These are phyloP conservation scores for Groenewaldozyma tartarivorans DNA, from an alignment of 805 yeast genomes.

Conservation along the genomic window DNA sequence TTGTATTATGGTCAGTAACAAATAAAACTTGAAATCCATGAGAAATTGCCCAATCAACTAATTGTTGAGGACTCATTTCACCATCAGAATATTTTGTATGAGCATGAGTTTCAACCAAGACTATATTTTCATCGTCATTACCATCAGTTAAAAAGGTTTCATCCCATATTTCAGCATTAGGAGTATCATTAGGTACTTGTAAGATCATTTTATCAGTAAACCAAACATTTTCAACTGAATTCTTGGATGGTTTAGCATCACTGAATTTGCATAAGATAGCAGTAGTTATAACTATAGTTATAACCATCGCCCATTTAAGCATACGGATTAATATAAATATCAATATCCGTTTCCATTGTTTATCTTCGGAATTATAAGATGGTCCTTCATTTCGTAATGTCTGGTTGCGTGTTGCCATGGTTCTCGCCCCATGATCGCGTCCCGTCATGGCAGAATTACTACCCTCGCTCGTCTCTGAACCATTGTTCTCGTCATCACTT, in stretches of 20 bases:
- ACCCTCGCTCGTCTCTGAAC: no score
- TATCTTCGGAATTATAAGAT: no score
- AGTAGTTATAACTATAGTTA: slow-evolving; percentile 8
- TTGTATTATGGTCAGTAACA: slow-evolving; percentile 20
- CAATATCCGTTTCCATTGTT: no score
- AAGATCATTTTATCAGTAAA: slow-evolving; percentile 11
- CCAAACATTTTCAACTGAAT: slow-evolving; percentile 6
- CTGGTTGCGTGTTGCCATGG: no score
- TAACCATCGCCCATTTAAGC: slow-evolving; percentile 5
- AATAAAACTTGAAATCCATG: slow-evolving; percentile 17
- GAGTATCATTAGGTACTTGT: slow-evolving; percentile 10
- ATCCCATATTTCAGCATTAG: slow-evolving; percentile 11
- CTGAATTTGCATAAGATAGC: slow-evolving; percentile 4
- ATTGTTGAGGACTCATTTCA: slow-evolving; percentile 14
- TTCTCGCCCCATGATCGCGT: no score
- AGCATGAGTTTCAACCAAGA: slow-evolving; percentile 14
- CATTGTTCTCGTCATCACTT: no score
- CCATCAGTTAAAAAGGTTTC: background rate
- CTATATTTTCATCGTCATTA: no score
- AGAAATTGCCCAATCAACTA: slow-evolving; percentile 20
- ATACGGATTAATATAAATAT: slow-evolving; percentile 4
- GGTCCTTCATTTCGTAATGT: no score
- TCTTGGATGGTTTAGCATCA: slow-evolving; percentile 3
- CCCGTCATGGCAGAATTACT: no score
- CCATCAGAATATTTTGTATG: slow-evolving; percentile 20